Evolutionary conservation across 192 early-diverging fungal species (phyloP).

Genomic region (Podila verticillata): DNA sequence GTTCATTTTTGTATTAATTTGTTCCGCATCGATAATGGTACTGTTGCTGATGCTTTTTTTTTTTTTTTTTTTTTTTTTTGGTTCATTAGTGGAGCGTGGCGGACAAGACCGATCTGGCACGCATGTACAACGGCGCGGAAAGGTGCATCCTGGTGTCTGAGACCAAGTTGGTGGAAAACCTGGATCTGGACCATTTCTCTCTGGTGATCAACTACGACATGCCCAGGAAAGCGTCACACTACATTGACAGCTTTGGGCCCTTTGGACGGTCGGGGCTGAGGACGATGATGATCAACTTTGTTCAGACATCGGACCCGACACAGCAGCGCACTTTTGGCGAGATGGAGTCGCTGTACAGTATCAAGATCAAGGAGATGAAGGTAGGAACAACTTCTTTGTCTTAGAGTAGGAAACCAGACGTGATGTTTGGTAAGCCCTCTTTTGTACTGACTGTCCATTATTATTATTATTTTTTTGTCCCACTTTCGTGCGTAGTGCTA

Average conservation of each 20-base stretch:
- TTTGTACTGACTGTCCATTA: constrained; percentile 3
- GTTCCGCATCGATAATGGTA: not conserved
- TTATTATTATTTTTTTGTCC: not conserved
- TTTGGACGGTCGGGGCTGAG: constrained; percentile 39
- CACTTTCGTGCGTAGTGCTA: not conserved
- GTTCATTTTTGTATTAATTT: constrained; percentile 7
- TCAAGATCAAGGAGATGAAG: constrained; percentile 39
- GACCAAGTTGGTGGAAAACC: constrained; percentile 29
- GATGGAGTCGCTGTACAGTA: constrained; percentile 40
- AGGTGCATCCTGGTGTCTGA: constrained; percentile 39
- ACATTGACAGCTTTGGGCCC: constrained; percentile 42
- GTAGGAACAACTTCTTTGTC: not conserved
- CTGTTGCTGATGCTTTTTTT: not conserved
- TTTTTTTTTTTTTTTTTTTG: not conserved
- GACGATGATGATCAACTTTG: constrained; percentile 45
- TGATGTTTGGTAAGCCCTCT: not conserved
- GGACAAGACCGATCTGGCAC: constrained; percentile 39
- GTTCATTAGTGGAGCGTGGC: constrained; percentile 48
- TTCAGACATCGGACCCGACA: constrained; percentile 6
- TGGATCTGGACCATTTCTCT: constrained; percentile 43
- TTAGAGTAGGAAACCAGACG: not conserved
- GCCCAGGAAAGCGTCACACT: constrained; percentile 22
- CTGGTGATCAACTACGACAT: constrained; percentile 50
- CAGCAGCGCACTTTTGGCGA: constrained; percentile 18
- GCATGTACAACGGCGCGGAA: constrained; percentile 33